Conservation (phyloP, 2,329 filamentous ascomycete genomes). For the Coleophoma eucalyptorum region DNA sequence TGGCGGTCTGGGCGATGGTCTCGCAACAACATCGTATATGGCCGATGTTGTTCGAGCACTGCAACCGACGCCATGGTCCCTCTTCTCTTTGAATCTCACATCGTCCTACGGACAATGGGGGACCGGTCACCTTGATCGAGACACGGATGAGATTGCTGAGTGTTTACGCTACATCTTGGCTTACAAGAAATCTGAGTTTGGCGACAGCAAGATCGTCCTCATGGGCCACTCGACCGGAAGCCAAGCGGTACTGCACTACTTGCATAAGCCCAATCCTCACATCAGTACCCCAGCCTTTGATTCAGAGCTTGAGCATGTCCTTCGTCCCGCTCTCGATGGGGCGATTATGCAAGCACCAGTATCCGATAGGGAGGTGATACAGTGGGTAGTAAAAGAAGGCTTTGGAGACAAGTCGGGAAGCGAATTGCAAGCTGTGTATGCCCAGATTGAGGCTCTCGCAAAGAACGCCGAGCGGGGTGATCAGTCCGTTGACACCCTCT, state of each 20-base stretch:
- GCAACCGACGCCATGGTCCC: slow-evolving; percentile 29
- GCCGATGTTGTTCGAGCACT: slow-evolving; percentile 37
- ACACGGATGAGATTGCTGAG: slow-evolving; percentile 31
- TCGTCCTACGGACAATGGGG: slow-evolving; percentile 33
- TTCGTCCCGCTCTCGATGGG: slow-evolving; percentile 47
- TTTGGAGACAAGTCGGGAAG: slow-evolving; percentile 23
- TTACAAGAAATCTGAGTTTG: slow-evolving; percentile 28
- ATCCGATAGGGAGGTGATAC: slow-evolving; percentile 53
- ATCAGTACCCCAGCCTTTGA: slow-evolving; percentile 17
- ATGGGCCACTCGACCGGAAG: slow-evolving; percentile 68
- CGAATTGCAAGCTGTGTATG: slow-evolving; percentile 4
- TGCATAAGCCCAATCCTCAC: slow-evolving; percentile 38
- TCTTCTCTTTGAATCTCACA: slow-evolving; percentile 35
- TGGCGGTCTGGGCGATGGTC: slow-evolving; percentile 48
- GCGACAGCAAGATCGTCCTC: slow-evolving; percentile 51
- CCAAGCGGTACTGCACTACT: slow-evolving; percentile 63
- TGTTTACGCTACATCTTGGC: slow-evolving; percentile 26
- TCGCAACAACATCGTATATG: slow-evolving; percentile 45
- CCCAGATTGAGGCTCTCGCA: slow-evolving; percentile 32
- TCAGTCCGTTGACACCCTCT: slow-evolving; percentile 23
- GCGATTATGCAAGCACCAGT: slow-evolving; percentile 62
- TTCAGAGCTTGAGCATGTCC: slow-evolving; percentile 25
- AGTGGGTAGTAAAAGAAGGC: slow-evolving; percentile 30
- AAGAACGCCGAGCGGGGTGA: slow-evolving; percentile 21
- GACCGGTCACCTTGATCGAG: slow-evolving; percentile 31